Evolutionary conservation across 495 filamentous ascomycete species (phyloP).

Genomic region (Cladorrhinum samala): DNA sequence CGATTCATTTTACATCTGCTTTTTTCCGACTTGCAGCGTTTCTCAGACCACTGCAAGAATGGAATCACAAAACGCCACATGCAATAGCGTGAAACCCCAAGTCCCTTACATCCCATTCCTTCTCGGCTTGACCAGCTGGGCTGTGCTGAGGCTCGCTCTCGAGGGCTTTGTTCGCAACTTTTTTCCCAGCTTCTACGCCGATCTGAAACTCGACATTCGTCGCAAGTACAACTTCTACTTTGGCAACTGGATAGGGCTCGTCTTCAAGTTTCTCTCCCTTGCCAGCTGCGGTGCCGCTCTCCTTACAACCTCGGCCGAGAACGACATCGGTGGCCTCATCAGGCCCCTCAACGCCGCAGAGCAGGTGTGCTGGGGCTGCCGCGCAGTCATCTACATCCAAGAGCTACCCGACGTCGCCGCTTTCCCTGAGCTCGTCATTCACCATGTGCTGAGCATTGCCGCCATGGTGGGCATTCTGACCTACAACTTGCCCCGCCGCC

Average conservation of each 20-base stretch:
- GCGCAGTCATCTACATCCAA: slow-evolving; percentile 20
- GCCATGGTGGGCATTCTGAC: slow-evolving; percentile 13
- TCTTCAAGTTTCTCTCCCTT: slow-evolving; percentile 17
- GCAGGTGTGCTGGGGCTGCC: slow-evolving; percentile 26
- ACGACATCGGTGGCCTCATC: slow-evolving; percentile 14
- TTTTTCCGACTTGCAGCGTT: no score
- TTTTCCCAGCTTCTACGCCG: slow-evolving; percentile 14
- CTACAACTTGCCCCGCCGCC: slow-evolving; percentile 18
- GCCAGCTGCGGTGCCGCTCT: slow-evolving; percentile 13
- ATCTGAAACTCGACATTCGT: slow-evolving; percentile 16
- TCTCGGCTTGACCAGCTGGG: slow-evolving; percentile 15
- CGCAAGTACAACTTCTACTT: slow-evolving; percentile 20
- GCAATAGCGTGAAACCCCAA: slow-evolving; percentile 3
- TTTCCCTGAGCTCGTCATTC: slow-evolving; percentile 20
- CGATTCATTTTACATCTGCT: no score
- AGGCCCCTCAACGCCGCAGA: slow-evolving; percentile 17
- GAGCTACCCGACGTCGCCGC: slow-evolving; percentile 15
- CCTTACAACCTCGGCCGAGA: slow-evolving; percentile 13
- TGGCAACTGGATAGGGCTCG: slow-evolving; percentile 15
- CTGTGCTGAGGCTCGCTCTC: slow-evolving; percentile 3
- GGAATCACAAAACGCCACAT: not conserved
- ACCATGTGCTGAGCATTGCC: slow-evolving; percentile 19
- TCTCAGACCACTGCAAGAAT: no score
- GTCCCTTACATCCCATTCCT: slow-evolving; percentile 19
- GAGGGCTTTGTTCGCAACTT: slow-evolving; percentile 11